Evolutionary conservation across 305 asterid genomes (phyloP), one percentile per base, ranked within the genome.

Genomic region (Stenogyne calaminthoides): DNA sequence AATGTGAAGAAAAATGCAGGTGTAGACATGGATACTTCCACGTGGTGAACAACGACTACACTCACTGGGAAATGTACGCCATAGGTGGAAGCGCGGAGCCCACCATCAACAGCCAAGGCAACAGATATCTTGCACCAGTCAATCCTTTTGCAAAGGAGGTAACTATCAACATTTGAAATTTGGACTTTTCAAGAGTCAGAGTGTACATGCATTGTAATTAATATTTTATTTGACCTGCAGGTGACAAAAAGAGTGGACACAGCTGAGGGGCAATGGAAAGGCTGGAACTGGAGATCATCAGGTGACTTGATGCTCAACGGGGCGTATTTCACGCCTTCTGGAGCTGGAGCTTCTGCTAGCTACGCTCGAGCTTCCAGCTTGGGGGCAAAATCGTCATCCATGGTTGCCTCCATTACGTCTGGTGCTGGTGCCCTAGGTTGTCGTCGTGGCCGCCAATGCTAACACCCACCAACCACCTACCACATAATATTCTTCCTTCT

Each of bases 31-130:
- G 99, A 2, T 89, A 92, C 80, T 88, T 91, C 88, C 99, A 94
- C 52, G 99, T 94, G 58, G 97, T 94, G 87, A 91, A 90, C 90
- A 94, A 94, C 63, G 99, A 94, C 91, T 94, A 94, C 78, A 91
- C 97, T 57, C 97, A 94, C 63, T 94, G 99, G 99, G 95, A 91
- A 78, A 94, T 95, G 99, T 95, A 95, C 66, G 99, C 99, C 42
- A 95, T 95, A 27, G 99, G 99, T 6, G 99, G 99, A 67, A 95
- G 99, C 40, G 99, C 92, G 10, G 71, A 72, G 8, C 99, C 99
- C 71, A 95, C 99, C 77, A 95, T 95, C 86, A 95, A 95, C 80
- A 95, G 99, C 82, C 99, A 90, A 63, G 98, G 96, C 46, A 94
- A 94, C 82, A 81, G 99, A 75, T 90, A 90, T 69, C 97, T 89